Evolutionary conservation across 352 stramenopile genomes (phyloP).

Genomic region (Phytophthora capsici): DNA sequence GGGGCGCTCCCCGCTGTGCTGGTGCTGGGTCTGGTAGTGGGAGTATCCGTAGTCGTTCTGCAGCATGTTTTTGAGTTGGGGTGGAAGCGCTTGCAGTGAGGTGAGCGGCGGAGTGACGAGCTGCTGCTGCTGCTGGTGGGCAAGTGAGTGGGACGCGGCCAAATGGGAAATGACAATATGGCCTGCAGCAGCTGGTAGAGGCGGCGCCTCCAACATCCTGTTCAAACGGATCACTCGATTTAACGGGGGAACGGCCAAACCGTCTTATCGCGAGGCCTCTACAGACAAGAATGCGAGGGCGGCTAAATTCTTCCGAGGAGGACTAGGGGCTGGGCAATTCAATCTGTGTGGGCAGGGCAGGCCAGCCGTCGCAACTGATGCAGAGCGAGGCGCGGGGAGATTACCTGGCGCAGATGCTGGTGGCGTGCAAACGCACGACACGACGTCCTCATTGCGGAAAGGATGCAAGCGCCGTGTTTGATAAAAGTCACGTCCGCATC

Average conservation of each 20-base stretch:
- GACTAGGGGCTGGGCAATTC: conserved; percentile 23
- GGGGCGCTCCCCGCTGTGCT: conserved; percentile 63
- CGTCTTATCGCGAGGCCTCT: conserved; percentile 46
- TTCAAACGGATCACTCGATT: conserved; percentile 12
- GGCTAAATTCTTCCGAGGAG: conserved; percentile 25
- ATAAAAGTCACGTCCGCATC: no score
- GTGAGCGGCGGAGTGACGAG: conserved; percentile 5
- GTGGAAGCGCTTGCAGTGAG: conserved; percentile 1
- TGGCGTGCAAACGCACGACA: conserved; percentile 30
- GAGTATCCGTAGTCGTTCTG: conserved; percentile 77
- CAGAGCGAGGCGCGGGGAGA: conserved; percentile 16
- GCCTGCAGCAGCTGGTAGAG: conserved; percentile 56
- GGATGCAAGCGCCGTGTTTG: neutral
- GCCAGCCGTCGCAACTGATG: conserved; percentile 21
- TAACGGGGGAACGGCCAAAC: conserved; percentile 17
- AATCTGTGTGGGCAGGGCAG: neutral
- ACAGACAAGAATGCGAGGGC: conserved; percentile 41
- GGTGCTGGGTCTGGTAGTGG: conserved; percentile 47
- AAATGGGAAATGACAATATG: conserved; percentile 85
- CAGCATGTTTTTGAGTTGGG: conserved; percentile 42
- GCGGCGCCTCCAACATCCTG: neutral
- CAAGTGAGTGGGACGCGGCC: conserved; percentile 47
- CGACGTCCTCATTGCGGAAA: conserved; percentile 1
- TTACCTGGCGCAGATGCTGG: conserved; percentile 17
- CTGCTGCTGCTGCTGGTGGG: conserved; percentile 2